A percentile compares a stretch with the other conserved stretches of the same genome.
These are phyloP conservation scores for Ogataea populi-albae DNA, from an alignment of 805 yeast genomes.

Conservation along the genomic window DNA sequence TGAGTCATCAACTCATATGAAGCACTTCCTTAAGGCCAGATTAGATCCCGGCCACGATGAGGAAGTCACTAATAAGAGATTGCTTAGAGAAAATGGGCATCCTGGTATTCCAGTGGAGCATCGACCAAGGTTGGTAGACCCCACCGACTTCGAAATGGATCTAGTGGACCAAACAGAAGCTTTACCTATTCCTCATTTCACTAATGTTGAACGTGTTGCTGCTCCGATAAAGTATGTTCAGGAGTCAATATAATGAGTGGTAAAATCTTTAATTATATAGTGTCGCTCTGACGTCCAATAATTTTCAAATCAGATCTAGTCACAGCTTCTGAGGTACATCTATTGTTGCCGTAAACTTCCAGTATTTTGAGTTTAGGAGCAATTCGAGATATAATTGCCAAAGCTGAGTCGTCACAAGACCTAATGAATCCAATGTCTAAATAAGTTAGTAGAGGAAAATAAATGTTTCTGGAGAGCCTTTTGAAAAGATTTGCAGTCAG, in stretches of 20 bases:
- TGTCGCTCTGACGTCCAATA: constrained; percentile 74
- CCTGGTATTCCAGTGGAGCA: constrained; percentile 36
- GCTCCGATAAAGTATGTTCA: constrained; percentile 41
- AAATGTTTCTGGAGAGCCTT: constrained; percentile 39
- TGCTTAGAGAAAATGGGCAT: constrained; percentile 35
- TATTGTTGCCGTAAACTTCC: constrained; percentile 79
- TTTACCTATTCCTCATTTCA: constrained; percentile 52
- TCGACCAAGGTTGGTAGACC: constrained; percentile 43
- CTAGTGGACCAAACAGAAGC: constrained; percentile 17
- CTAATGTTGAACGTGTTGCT: constrained; percentile 62
- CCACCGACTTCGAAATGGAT: constrained; percentile 27
- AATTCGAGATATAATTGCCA: constrained; percentile 53
- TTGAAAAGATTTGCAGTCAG: constrained; percentile 51
- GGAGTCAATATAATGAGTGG: constrained; percentile 17
- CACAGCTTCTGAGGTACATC: constrained; percentile 55
- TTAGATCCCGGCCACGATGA: constrained; percentile 29
- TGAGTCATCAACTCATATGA: constrained; percentile 32
- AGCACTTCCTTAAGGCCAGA: constrained; percentile 32
- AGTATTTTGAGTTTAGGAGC: constrained; percentile 63
- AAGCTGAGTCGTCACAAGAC: constrained; percentile 63
- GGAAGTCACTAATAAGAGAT: constrained; percentile 26
- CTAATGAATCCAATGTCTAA: constrained; percentile 81
- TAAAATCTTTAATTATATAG: constrained; percentile 31
- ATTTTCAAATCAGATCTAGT: constrained; percentile 54
- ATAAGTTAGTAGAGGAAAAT: constrained; percentile 59